Percentiles rank a stretch among this genome's conserved stretches.
These are phyloP conservation scores for Auriscalpium orientale DNA, from an alignment of 768 basidiomycete species.

Conservation along the genomic window DNA sequence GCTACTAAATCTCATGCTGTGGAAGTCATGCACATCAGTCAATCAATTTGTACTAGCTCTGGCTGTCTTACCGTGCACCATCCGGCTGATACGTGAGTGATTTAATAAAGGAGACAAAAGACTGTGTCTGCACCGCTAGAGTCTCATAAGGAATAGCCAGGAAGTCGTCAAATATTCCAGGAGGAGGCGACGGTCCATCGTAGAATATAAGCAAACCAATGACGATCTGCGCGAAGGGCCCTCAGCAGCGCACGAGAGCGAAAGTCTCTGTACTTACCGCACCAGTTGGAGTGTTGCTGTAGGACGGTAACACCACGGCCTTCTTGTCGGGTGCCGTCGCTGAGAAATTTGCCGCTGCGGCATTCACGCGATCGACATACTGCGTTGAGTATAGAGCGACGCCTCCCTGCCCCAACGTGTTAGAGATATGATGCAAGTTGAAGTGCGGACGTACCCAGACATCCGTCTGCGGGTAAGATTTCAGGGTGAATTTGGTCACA, in stretches of 20 bases:
- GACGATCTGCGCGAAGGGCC: background rate
- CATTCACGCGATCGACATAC: background rate
- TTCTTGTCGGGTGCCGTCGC: background rate
- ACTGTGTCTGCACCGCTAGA: background rate
- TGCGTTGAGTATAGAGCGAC: background rate
- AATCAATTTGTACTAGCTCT: background rate
- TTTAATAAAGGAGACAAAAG: background rate
- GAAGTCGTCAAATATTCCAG: conserved; percentile 13
- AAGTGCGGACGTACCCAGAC: conserved; percentile 1
- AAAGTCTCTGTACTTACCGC: background rate
- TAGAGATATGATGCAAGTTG: background rate
- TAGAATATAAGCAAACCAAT: conserved; percentile 4
- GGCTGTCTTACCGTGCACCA: background rate
- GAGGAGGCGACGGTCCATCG: conserved; percentile 11
- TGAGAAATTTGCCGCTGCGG: conserved; percentile 2
- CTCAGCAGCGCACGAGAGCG: background rate
- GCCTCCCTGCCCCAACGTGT: background rate
- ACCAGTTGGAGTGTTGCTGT: background rate
- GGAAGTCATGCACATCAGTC: background rate
- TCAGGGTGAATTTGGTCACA: conserved; percentile 9
- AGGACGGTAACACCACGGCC: background rate
- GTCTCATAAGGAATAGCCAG: conserved; percentile 4
- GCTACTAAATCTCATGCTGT: background rate
- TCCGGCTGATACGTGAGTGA: background rate
- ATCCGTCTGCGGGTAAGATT: conserved; percentile 1